phyloP scores from a whole-genome alignment of 2,329 filamentous ascomycete genomes.

The Keithomyces neogunnii region DNA sequence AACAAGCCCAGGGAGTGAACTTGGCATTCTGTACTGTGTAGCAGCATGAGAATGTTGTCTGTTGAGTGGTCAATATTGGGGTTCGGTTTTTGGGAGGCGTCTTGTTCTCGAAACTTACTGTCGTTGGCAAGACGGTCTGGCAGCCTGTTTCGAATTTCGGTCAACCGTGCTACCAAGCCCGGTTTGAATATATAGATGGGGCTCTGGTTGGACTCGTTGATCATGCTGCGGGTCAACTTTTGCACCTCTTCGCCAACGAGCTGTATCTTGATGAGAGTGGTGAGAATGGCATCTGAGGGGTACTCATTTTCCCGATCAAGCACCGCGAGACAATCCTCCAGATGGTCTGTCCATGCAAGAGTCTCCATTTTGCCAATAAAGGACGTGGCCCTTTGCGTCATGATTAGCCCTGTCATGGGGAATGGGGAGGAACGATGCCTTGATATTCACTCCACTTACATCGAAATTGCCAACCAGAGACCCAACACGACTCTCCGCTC shows the following conservation, averaged over 20 bases:
- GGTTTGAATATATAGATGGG: conserved; percentile 26
- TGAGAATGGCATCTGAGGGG: conserved; percentile 40
- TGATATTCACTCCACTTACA: conserved; percentile 16
- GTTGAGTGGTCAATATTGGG: not conserved
- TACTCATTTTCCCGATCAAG: conserved; percentile 37
- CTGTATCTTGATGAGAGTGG: conserved; percentile 26
- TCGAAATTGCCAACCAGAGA: conserved; percentile 32
- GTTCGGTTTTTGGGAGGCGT: not conserved
- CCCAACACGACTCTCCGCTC: conserved; percentile 40
- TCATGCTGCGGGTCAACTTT: conserved; percentile 21
- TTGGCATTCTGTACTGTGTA: conserved; percentile 21
- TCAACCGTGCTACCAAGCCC: conserved; percentile 19
- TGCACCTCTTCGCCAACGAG: conserved; percentile 31
- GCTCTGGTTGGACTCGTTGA: conserved; percentile 15
- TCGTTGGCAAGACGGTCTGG: conserved; percentile 15
- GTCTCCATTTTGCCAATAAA: conserved; percentile 39
- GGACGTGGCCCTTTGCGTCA: conserved; percentile 20
- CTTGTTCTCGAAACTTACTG: conserved; percentile 14
- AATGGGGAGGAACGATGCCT: not conserved
- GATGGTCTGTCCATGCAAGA: conserved; percentile 48
- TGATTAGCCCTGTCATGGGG: not conserved
- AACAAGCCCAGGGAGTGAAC: conserved; percentile 26
- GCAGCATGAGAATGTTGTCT: conserved; percentile 23
- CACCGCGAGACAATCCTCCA: conserved; percentile 46
- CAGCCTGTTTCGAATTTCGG: conserved; percentile 16